These are phyloP conservation scores for Cetraspora pellucida DNA, from an alignment of 192 early-diverging fungal species.

Conservation along the genomic window DNA sequence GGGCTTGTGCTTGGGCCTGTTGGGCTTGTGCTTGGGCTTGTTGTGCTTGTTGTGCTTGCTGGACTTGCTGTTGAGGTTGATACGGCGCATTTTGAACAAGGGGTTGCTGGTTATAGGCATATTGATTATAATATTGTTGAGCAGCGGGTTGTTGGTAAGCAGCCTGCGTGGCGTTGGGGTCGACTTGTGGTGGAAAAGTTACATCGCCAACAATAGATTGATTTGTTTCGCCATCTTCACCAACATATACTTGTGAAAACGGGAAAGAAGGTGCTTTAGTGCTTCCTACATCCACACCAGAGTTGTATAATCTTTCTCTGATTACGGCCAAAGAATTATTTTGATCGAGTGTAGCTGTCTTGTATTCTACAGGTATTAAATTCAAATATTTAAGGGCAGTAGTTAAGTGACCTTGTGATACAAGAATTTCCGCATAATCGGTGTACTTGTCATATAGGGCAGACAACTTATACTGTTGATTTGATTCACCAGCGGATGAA, in stretches of 20 bases:
- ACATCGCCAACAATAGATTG: constrained; percentile 28
- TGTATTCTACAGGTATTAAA: constrained; percentile 71
- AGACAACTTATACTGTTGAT: constrained; percentile 55
- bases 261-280: constrained; percentile 59
- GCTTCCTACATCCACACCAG: constrained; percentile 48
- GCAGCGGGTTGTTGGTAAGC: constrained; percentile 16
- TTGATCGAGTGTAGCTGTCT: constrained; percentile 38
- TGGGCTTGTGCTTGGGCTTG: constrained; percentile 34
- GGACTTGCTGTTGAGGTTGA: constrained; percentile 21
- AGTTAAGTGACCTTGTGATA: constrained; percentile 73
- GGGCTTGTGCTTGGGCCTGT: constrained; percentile 20
- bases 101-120: constrained; percentile 37
- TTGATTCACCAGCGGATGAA: constrained; percentile 39
- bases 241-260: constrained; percentile 62
- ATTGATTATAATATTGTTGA: constrained; percentile 36
- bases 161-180: constrained; percentile 25
- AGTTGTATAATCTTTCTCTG: constrained; percentile 71
- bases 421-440: constrained; percentile 82
- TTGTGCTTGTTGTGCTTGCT: constrained; percentile 27
- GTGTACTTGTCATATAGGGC: constrained; percentile 82
- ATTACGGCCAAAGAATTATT: constrained; percentile 63
- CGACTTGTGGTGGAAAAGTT: constrained; percentile 21
- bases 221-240: constrained; percentile 47
- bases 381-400: constrained; percentile 79
- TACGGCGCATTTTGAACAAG: constrained; percentile 40